Evolutionary conservation across 257 asterid species (phyloP), one percentile per base, ranked within the genome.

Genomic region (Solanum corneliomulleri): DNA sequence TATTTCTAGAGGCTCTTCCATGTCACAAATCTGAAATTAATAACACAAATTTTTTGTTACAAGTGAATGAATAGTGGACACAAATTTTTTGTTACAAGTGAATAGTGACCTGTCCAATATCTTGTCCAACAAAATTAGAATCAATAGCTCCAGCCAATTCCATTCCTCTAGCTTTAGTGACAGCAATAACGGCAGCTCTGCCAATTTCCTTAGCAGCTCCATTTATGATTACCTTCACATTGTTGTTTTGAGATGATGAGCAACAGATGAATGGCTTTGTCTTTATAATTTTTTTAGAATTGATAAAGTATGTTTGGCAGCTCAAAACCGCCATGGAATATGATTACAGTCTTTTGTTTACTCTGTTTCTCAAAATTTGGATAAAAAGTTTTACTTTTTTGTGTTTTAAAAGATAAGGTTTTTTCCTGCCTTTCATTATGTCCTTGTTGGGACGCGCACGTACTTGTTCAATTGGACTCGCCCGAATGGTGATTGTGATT

Each of bases 151-250:
- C 99, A 71, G 98, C 97, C n/a, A 96, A 88, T 87, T 95, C 98
- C 97, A 95, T 93, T 37, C 99, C 99, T 89, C 99, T 93, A 11
- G 99, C 95, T 85, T 90, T 95, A 31, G 98, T 93, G 70, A 96
- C 95, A 25, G 99, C 98, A 83, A 93, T 45, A 37, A 95, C 99
- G 71, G 98, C 99, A 39, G 98, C 99, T 87, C 96, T 91, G 2
- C 98, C 99, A 39, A 94, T 96, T 85, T 94, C 98, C 88, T 96
- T 96, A 2, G 98, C 98, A 74, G 98, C 99, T 69, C 98, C 99
- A 90, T 94, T 96, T 52, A 96, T 89, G 37, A 96, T 91, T 71
- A 95, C 98, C 97, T 96, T 96, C 29, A 94, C 91, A 70, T 91
- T 94, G 89, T 70, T 92, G 89, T 70, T 92, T 87, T 90, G 97